These are phyloP conservation scores for Saccharomyces paradoxus DNA, from an alignment of 805 yeast species.

Conservation along the genomic window DNA sequence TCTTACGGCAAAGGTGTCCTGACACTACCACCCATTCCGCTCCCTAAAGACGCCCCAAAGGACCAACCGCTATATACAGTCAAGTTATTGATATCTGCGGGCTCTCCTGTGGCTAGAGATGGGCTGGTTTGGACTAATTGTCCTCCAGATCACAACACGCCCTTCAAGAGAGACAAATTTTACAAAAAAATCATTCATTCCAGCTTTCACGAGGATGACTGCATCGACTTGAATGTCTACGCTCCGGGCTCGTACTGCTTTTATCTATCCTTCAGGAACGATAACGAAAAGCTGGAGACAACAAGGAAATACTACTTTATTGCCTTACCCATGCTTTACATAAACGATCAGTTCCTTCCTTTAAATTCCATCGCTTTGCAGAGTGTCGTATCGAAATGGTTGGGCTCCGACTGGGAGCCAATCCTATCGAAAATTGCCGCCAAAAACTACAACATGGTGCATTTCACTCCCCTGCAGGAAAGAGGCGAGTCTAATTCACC, in stretches of 20 bases:
- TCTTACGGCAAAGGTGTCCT: constrained; percentile 33
- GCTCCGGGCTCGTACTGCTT: constrained; percentile 76
- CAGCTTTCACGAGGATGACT: constrained; percentile 57
- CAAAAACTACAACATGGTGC: constrained; percentile 92
- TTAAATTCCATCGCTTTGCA: constrained; percentile 76
- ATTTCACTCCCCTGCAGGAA: constrained; percentile 86
- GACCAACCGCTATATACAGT: constrained; percentile 44
- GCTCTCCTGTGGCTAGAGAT: constrained; percentile 60
- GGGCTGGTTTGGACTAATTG: constrained; percentile 71
- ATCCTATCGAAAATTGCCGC: constrained; percentile 51
- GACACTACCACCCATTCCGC: constrained; percentile 34
- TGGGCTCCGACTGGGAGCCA: constrained; percentile 70
- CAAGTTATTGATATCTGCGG: constrained; percentile 62
- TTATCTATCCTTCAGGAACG: constrained; percentile 50
- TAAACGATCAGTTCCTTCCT: constrained; percentile 51
- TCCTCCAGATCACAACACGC: constrained; percentile 38
- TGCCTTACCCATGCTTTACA: constrained; percentile 66
- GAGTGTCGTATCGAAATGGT: constrained; percentile 85
- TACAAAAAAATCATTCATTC: constrained; percentile 42
- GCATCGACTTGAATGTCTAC: constrained; percentile 52
- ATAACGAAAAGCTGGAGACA: constrained; percentile 31
- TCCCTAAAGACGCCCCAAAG: constrained; percentile 28
- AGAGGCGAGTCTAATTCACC: constrained; percentile 92
- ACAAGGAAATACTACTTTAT: constrained; percentile 64
- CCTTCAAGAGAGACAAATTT: constrained; percentile 52